These are phyloP conservation scores for Aphanomyces astaci DNA, from an alignment of 352 stramenopile genomes.

Conservation along the genomic window DNA sequence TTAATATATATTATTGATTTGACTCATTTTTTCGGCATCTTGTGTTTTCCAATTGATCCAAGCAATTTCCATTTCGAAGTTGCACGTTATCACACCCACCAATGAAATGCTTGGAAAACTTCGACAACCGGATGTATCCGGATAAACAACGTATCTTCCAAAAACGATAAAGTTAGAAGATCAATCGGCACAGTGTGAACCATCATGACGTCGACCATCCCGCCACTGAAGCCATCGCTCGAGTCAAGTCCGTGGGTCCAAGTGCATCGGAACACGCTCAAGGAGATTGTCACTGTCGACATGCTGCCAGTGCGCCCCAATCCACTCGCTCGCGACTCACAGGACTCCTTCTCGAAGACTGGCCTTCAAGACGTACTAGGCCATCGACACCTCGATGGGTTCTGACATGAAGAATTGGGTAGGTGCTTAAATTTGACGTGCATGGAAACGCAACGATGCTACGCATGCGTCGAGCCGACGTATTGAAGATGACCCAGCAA, in stretches of 20 bases:
- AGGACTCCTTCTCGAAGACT: slow-evolving; percentile 20
- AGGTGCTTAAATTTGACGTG: slow-evolving; percentile 47
- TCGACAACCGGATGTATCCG: background rate
- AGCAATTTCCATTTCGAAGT: background rate
- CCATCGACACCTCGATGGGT: background rate
- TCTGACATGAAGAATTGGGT: background rate
- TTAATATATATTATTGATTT: background rate
- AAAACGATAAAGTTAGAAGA: background rate
- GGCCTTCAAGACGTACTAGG: slow-evolving; percentile 19
- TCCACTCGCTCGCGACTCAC: background rate
- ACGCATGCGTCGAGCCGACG: slow-evolving; percentile 45
- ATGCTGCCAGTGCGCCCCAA: slow-evolving; percentile 10
- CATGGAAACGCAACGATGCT: slow-evolving; percentile 44
- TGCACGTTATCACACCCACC: background rate
- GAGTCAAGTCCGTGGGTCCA: slow-evolving; percentile 15
- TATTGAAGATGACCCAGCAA: slow-evolving; percentile 50
- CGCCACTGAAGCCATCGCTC: slow-evolving; percentile 1
- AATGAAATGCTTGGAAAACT: background rate
- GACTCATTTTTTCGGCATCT: no score
- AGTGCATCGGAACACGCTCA: slow-evolving; percentile 10
- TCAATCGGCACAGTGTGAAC: background rate
- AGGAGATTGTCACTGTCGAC: slow-evolving; percentile 20
- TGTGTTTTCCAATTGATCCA: background rate
- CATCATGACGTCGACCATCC: background rate
- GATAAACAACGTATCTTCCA: background rate